Percentiles rank a stretch among this genome's conserved stretches.
These are phyloP conservation scores for Candida ponderosae DNA, from an alignment of 805 yeast genomes.

Conservation along the genomic window DNA sequence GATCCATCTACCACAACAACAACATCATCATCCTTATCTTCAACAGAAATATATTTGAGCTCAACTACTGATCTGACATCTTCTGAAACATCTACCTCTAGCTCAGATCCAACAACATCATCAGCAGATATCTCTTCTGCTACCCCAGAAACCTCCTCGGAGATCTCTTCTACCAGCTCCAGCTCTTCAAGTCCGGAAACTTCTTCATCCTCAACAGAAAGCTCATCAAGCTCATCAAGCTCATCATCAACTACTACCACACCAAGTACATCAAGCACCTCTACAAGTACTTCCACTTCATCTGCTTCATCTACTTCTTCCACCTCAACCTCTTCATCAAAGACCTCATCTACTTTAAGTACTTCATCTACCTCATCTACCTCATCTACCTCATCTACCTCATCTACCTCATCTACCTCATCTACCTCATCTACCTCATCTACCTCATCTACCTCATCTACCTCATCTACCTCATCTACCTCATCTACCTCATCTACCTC, in stretches of 20 bases:
- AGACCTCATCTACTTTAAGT: slow-evolving; percentile 17
- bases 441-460: slow-evolving; percentile 6
- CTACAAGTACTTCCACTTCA: slow-evolving; percentile 6
- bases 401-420: slow-evolving; percentile 15
- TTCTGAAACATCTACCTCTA: slow-evolving; percentile 2
- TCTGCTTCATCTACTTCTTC: slow-evolving; percentile 12
- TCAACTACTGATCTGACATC: neutral
- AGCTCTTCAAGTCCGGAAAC: slow-evolving; percentile 2
- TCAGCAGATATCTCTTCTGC: slow-evolving; percentile 11
- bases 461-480: slow-evolving; percentile 6
- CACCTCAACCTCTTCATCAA: slow-evolving; percentile 13
- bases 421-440: slow-evolving; percentile 6
- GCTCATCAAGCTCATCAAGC: slow-evolving; percentile 1
- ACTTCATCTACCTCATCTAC: slow-evolving; percentile 7
- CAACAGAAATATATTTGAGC: neutral
- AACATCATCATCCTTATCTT: slow-evolving; percentile 1
- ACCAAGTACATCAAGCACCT: slow-evolving; percentile 2
- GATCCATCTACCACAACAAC: slow-evolving; percentile 4
- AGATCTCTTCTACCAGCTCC: slow-evolving; percentile 5
- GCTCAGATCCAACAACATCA: slow-evolving; percentile 10
- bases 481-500: slow-evolving; percentile 1
- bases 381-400: slow-evolving; percentile 10
- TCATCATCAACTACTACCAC: slow-evolving; percentile 4
- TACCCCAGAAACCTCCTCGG: slow-evolving; percentile 7
- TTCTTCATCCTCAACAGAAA: slow-evolving; percentile 1